A percentile compares a stretch with the other conserved stretches of the same genome.
These are phyloP conservation scores for Euphrasia arctica DNA, from an alignment of 305 asterid genomes.

Conservation along the genomic window DNA sequence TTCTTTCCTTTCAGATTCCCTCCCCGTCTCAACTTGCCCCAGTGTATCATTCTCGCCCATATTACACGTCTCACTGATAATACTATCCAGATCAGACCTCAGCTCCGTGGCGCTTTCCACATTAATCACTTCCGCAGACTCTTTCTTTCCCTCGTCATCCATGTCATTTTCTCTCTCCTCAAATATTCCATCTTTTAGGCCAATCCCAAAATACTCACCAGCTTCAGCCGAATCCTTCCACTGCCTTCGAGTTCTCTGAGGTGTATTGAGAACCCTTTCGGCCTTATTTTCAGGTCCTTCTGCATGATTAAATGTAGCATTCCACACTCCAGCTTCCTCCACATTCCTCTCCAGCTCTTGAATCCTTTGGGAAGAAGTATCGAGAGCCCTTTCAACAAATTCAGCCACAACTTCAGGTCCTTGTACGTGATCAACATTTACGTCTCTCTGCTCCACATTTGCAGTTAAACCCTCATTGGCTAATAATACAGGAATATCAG, in stretches of 20 bases:
- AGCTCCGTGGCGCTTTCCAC: background rate
- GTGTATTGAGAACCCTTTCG: slow-evolving; percentile 29
- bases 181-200: slow-evolving; percentile 30
- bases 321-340: slow-evolving; percentile 31
- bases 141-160: slow-evolving; percentile 29
- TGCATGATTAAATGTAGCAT: slow-evolving; percentile 23
- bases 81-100: background rate
- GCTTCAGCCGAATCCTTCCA: slow-evolving; percentile 33
- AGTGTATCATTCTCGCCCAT: slow-evolving; percentile 27
- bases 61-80: slow-evolving; percentile 21
- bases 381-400: slow-evolving; percentile 24
- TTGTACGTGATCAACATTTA: slow-evolving; percentile 18
- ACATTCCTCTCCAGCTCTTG: slow-evolving; percentile 30
- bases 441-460: slow-evolving; percentile 30
- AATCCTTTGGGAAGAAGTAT: slow-evolving; percentile 29
- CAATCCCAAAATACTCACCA: slow-evolving; percentile 26
- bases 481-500: slow-evolving; percentile 35
- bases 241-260: slow-evolving; percentile 29
- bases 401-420: slow-evolving; percentile 24
- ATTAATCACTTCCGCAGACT: slow-evolving; percentile 1
- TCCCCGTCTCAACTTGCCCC: slow-evolving; percentile 27
- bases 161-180: slow-evolving; percentile 28
- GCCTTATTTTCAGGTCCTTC: slow-evolving; percentile 27
- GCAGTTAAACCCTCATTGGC: slow-evolving; percentile 34
- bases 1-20: slow-evolving; percentile 28